A percentile compares a stretch with the other conserved stretches of the same genome.
phyloP scores from a whole-genome alignment of 2,329 filamentous ascomycete genomes.

The Gnomoniopsis sp. region DNA sequence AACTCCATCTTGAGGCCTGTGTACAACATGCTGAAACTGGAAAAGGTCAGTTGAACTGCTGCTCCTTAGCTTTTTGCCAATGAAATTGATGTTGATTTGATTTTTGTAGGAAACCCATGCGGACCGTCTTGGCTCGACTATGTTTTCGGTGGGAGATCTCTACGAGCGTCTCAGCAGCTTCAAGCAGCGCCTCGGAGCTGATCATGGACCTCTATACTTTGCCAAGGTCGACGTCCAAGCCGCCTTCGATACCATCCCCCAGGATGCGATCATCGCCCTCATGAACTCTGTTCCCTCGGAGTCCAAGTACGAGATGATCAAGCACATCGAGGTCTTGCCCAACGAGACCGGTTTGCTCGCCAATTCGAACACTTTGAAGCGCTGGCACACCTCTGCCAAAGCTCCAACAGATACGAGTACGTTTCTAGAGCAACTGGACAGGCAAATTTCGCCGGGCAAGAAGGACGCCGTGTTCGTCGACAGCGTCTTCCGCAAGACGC shows the following conservation, averaged over 20 bases:
- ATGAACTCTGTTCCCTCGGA: conserved; percentile 56
- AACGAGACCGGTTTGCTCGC: conserved; percentile 26
- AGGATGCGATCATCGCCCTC: conserved; percentile 66
- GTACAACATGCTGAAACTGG: conserved; percentile 72
- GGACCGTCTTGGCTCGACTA: conserved; percentile 66
- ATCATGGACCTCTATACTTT: conserved; percentile 64
- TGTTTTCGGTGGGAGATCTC: conserved; percentile 80
- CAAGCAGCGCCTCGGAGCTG: conserved; percentile 45
- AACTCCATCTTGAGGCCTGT: conserved; percentile 65
- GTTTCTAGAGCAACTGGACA: conserved; percentile 44
- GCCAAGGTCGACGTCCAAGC: conserved; percentile 89
- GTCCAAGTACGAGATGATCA: conserved; percentile 65
- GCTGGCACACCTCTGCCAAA: conserved; percentile 53
- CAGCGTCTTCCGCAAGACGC: conserved; percentile 53
- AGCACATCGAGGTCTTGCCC: conserved; percentile 69
- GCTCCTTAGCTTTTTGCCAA: background rate
- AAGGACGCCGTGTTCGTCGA: conserved; percentile 77
- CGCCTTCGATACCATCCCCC: conserved; percentile 95
- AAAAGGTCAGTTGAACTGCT: conserved; percentile 54
- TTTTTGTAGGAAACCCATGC: conserved; percentile 44
- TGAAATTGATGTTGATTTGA: background rate
- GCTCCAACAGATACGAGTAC: conserved; percentile 36
- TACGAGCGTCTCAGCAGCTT: conserved; percentile 71
- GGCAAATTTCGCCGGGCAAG: conserved; percentile 38
- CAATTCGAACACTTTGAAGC: conserved; percentile 36